phyloP scores from a whole-genome alignment of 1,284 basidiomycete genomes.

The Irpex sp. region DNA sequence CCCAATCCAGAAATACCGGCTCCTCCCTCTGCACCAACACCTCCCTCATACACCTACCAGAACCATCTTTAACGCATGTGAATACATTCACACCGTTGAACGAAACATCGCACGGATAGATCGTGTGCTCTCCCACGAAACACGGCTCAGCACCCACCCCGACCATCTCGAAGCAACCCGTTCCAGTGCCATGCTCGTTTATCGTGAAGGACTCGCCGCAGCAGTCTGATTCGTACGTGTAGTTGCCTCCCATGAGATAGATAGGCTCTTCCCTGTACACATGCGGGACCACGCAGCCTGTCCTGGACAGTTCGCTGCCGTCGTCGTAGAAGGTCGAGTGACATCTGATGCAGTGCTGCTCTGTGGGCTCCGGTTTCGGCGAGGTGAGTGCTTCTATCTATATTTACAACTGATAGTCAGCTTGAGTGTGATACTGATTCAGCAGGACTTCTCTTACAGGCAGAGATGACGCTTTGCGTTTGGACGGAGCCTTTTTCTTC shows the following conservation, averaged over 20 bases:
- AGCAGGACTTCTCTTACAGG: neutral
- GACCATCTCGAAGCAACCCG: neutral
- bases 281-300: neutral
- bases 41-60: neutral
- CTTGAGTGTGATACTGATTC: neutral
- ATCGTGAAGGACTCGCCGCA: neutral
- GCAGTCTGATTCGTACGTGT: neutral
- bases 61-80: neutral
- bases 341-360: neutral
- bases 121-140: neutral
- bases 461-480: neutral
- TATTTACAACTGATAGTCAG: neutral
- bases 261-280: neutral
- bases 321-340: neutral
- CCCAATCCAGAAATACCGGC: neutral
- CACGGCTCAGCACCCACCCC: neutral
- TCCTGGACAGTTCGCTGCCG: neutral
- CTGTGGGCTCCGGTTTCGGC: neutral
- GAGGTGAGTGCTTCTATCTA: neutral
- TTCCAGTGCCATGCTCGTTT: neutral
- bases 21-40: neutral
- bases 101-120: neutral
- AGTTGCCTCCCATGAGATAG: slow-evolving; percentile 2
- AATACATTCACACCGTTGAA: neutral
- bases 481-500: neutral